Conservation (phyloP, 106 monocot species). For the Dioscorea zingiberensis region DNA sequence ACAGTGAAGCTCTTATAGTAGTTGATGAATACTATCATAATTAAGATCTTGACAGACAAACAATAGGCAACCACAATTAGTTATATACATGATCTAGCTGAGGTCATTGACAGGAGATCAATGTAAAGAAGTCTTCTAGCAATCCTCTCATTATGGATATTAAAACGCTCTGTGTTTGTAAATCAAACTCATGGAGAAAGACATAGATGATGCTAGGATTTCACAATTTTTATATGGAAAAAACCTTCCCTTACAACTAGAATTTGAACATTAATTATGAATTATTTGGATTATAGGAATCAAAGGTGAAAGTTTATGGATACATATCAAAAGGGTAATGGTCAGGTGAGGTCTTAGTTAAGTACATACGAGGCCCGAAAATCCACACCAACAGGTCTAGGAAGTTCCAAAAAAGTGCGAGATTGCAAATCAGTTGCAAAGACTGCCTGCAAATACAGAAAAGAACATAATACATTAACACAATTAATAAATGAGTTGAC, state of each 20-base stretch:
- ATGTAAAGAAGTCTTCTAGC: not conserved
- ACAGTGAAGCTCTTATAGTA: not conserved
- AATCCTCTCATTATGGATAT: not conserved
- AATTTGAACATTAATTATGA: not conserved
- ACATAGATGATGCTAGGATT: not conserved
- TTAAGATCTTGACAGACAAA: not conserved
- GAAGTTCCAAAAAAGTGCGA: slow-evolving; percentile 79
- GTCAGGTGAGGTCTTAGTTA: not conserved
- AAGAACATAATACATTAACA: not conserved
- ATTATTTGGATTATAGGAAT: not conserved
- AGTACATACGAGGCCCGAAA: slow-evolving; percentile 95
- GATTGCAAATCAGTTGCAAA: slow-evolving; percentile 96
- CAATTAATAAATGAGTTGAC: not conserved
- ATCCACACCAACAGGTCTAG: slow-evolving; percentile 89
- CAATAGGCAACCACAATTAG: not conserved
- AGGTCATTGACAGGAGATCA: not conserved
- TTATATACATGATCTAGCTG: not conserved
- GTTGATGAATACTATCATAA: not conserved
- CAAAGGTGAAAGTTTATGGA: not conserved
- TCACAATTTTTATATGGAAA: not conserved
- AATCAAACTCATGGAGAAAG: too few relatives aligned
- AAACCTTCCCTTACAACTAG: not conserved
- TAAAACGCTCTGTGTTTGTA: not conserved
- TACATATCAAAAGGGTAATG: not conserved
- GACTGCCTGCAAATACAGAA: slow-evolving; percentile 53